Evolutionary conservation across 2,329 filamentous ascomycete genomes (phyloP).

Genomic region (Colletotrichum liaoningense): DNA sequence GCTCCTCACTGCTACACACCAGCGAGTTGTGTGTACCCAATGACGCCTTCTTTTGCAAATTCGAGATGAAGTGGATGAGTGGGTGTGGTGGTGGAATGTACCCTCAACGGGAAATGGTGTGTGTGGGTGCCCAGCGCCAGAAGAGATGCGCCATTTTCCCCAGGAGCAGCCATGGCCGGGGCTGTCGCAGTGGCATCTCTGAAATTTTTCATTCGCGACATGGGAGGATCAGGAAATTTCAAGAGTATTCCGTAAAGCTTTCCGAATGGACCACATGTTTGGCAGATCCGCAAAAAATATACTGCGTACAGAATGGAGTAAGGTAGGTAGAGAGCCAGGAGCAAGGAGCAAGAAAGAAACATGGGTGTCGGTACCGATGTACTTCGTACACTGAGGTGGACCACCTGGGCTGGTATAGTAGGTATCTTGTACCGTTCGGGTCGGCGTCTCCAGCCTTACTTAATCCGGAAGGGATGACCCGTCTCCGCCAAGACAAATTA

Average conservation of each 20-base stretch:
- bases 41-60: constrained; percentile 9
- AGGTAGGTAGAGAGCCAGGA: not conserved
- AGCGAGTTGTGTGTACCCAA: not conserved
- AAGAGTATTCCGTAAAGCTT: not conserved
- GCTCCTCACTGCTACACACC: constrained; percentile 1
- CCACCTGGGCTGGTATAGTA: not conserved
- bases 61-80: constrained; percentile 26
- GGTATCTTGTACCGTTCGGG: not conserved
- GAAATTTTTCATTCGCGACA: not conserved
- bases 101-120: not conserved
- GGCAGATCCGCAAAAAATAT: constrained; percentile 11
- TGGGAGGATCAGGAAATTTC: not conserved
- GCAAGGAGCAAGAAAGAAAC: no score
- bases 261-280: constrained; percentile 5
- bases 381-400: no score
- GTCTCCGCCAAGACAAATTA: constrained; percentile 36
- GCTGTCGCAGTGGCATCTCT: not conserved
- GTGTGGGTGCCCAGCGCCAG: constrained; percentile 1
- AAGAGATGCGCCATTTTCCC: constrained; percentile 34
- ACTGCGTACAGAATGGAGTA: not conserved
- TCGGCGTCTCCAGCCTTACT: not conserved
- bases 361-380: no score
- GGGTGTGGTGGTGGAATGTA: constrained; percentile 12
- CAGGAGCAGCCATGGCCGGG: not conserved
- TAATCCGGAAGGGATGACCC: constrained; percentile 17